Base-by-base conservation (phyloP, 331 rosid species). In the Erythrophleum ivorense region DNA sequence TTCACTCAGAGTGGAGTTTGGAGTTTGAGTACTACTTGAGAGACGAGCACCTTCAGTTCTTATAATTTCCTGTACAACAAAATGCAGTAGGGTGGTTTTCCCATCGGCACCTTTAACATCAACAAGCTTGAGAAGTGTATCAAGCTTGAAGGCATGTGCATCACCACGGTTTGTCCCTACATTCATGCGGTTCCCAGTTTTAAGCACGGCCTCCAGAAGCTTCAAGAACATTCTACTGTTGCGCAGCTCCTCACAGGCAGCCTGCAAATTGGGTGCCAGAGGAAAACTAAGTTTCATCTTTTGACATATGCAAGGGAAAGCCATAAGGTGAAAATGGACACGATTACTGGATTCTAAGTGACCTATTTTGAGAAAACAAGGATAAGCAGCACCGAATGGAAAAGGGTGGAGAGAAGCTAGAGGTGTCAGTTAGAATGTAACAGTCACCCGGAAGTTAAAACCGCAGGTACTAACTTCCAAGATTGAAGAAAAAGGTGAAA, bases 121-220 rank as follows among this genome's bases (percentile, higher is more conserved):
- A n/a, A 88, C 99, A 40, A 95, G 97, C 83, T 93, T 95, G 69
- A 95, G 93, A 73, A 95, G 97, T 43, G 99, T 95, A 82, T 95
- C 99, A n/a, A 95, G 99, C 88, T 95, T 95, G 87, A 91, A 95
- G 80, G 99, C 99, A 59, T 86, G 94, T 24, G 98, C 99, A 83
- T 93, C 99, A 7, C 99, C 99, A 0, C 99, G 97, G 82, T 95
- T 91, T 31, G 99, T 93, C 71, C 99, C 99, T 34, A 95, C 98
- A 49, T 93, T 95, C 99, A 95, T 95, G 21, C 99, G 91, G 88
- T 93, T 95, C 71, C 99, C 98, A 3, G 99, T 95, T 89, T 95
- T 95, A 40, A 95, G 93, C 53, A 95, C 99, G 59, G 98, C 97
- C 80, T 95, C 97, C 6, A 95, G 84, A 81, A 95, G 98, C 92